Evolutionary conservation across 139 green algal genomes (phyloP).

Genomic region (Chlorella sp.): DNA sequence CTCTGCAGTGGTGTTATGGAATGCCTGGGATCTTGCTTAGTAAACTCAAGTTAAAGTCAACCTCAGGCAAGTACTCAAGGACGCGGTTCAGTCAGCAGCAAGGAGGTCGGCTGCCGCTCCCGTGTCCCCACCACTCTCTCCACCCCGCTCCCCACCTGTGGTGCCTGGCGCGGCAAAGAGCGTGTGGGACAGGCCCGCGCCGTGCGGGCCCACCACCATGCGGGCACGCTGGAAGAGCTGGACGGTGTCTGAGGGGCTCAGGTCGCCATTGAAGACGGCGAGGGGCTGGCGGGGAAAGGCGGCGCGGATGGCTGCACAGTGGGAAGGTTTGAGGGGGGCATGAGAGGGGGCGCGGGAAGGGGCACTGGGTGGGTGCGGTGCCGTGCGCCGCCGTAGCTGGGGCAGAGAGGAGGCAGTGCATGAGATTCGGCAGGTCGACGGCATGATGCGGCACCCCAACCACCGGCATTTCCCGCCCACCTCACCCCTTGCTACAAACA

Average conservation of each 20-base stretch:
- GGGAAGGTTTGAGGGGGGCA: neutral
- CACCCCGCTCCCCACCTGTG: neutral
- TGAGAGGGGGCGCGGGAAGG: neutral
- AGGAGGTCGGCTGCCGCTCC: neutral
- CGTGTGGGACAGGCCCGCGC: constrained; percentile 49
- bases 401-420: neutral
- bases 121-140: neutral
- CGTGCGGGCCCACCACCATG: constrained; percentile 49
- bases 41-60: too few species aligned
- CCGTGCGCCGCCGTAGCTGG: neutral
- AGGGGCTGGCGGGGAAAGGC: constrained; percentile 28
- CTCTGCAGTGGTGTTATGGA: too few species aligned
- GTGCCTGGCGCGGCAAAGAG: constrained; percentile 49
- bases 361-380: too few species aligned
- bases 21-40: too few species aligned
- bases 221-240: constrained; percentile 41
- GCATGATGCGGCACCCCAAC: too few species aligned
- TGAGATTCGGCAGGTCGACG: too few species aligned
- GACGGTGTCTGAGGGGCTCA: constrained; percentile 3
- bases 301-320: constrained; percentile 14
- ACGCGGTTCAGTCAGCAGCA: neutral
- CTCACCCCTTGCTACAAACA: too few species aligned
- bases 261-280: constrained; percentile 26
- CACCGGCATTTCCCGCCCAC: neutral
- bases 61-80: too few species aligned